Conservation (phyloP, 2,329 filamentous ascomycete genomes). For the Alternaria consortialis region DNA sequence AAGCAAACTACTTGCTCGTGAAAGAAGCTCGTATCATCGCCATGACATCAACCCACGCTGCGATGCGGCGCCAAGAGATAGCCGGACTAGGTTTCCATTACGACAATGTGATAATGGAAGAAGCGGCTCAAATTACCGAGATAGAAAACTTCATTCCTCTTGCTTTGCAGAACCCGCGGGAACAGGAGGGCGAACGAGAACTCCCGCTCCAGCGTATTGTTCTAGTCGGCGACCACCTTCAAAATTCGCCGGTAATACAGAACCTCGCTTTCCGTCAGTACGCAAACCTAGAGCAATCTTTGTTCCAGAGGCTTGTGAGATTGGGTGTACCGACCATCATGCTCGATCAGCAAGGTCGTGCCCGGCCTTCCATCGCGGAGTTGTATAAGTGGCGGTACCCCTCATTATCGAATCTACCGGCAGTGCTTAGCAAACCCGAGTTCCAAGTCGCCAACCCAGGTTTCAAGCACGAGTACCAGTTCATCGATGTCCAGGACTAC, state of each 20-base stretch:
- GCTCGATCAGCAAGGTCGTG: constrained; percentile 92
- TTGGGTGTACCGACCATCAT: constrained; percentile 90
- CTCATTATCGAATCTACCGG: constrained; percentile 78
- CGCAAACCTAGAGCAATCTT: constrained; percentile 92
- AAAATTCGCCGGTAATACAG: constrained; percentile 96
- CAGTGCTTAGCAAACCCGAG: constrained; percentile 72
- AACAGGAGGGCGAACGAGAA: constrained; percentile 64
- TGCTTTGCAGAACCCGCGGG: constrained; percentile 80
- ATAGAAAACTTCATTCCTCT: constrained; percentile 96
- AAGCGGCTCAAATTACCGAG: constrained; percentile 97
- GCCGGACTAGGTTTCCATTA: constrained; percentile 93
- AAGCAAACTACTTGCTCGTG: constrained; percentile 92
- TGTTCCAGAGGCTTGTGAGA: constrained; percentile 90
- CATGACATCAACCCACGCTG: constrained; percentile 98
- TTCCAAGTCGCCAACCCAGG: constrained; percentile 88
- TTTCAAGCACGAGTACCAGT: constrained; percentile 94
- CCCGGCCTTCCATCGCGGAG: constrained; percentile 83
- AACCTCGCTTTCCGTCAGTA: constrained; percentile 94
- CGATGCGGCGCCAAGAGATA: constrained; percentile 92
- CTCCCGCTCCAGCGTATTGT: constrained; percentile 86
- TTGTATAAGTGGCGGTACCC: constrained; percentile 95
- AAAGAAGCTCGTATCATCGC: constrained; percentile 97
- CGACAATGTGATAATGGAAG: constrained; percentile 98
- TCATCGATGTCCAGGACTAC: constrained; percentile 94
- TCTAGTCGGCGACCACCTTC: constrained; percentile 92